Conservation (phyloP, 2,329 filamentous ascomycete genomes). For the Ophiostoma himal-ulmi region DNA sequence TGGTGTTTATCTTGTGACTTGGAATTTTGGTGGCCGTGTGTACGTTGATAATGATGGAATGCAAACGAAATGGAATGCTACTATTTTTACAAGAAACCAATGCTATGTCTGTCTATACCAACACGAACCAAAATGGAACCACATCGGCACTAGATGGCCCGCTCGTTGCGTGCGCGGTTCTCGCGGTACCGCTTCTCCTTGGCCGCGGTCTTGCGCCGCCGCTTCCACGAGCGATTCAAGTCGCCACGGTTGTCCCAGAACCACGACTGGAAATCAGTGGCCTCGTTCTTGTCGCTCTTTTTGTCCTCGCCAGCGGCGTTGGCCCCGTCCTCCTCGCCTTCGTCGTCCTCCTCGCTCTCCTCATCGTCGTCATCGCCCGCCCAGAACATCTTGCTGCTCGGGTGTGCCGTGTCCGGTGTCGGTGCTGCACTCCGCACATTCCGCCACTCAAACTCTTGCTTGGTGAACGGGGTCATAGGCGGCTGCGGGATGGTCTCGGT, state of each 20-base stretch:
- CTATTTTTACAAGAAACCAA: background rate
- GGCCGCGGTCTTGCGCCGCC: constrained; percentile 53
- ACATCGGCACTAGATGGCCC: constrained; percentile 33
- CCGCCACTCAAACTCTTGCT: constrained; percentile 69
- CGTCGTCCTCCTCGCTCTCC: constrained; percentile 36
- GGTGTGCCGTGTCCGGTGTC: constrained; percentile 86
- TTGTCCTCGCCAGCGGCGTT: constrained; percentile 22
- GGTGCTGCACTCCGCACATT: constrained; percentile 81
- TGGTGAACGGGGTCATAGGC: constrained; percentile 79
- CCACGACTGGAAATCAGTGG: constrained; percentile 57
- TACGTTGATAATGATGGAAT: background rate
- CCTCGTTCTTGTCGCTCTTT: constrained; percentile 27
- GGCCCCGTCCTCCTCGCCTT: constrained; percentile 32
- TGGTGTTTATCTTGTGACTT: background rate
- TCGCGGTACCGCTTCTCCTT: constrained; percentile 64
- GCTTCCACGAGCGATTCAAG: constrained; percentile 61
- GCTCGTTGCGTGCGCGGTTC: constrained; percentile 45
- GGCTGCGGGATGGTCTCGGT: constrained; percentile 26
- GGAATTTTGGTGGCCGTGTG: background rate
- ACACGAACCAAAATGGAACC: background rate
- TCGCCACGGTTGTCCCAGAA: constrained; percentile 64
- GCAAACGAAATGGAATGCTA: background rate
- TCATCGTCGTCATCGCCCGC: constrained; percentile 41
- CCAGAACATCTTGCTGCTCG: constrained; percentile 45
- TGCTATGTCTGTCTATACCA: background rate